Evolutionary conservation across 1,284 basidiomycete species (phyloP).

Genomic region (Apiotrichum gracile): DNA sequence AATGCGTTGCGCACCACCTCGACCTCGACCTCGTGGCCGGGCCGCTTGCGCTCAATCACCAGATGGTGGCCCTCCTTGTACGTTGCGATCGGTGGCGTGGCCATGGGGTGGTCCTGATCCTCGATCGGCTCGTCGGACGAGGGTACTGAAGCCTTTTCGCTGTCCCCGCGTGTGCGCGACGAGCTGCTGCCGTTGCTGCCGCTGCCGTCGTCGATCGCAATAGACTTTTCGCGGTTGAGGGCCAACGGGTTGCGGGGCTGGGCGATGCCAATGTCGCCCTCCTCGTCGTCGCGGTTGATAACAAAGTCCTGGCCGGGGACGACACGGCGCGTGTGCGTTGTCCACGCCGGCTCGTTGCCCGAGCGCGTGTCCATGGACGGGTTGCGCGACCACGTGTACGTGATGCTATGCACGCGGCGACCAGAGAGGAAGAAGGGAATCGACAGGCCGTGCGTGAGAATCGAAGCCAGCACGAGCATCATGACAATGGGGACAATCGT

Average conservation of each 20-base stretch:
- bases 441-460: conserved; percentile 79
- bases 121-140: conserved; percentile 4
- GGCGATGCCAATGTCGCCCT: conserved; percentile 34
- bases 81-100: conserved; percentile 49
- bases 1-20: background rate
- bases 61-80: conserved; percentile 66
- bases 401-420: conserved; percentile 78
- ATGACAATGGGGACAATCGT: conserved; percentile 83
- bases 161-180: conserved; percentile 28
- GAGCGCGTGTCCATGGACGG: conserved; percentile 52
- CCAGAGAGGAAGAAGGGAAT: conserved; percentile 90
- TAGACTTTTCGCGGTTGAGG: conserved; percentile 6
- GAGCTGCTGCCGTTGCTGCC: conserved; percentile 2
- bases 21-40: conserved; percentile 50
- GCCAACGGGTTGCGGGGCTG: conserved; percentile 3
- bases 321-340: conserved; percentile 66
- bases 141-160: conserved; percentile 35
- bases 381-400: conserved; percentile 75
- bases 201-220: conserved; percentile 16
- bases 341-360: conserved; percentile 61
- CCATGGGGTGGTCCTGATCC: conserved; percentile 24
- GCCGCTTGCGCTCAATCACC: conserved; percentile 56
- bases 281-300: conserved; percentile 66
- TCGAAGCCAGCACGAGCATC: conserved; percentile 84
- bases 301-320: conserved; percentile 63